phyloP scores from a whole-genome alignment of 345 rosid genomes.

The Hypericum androsaemum region DNA sequence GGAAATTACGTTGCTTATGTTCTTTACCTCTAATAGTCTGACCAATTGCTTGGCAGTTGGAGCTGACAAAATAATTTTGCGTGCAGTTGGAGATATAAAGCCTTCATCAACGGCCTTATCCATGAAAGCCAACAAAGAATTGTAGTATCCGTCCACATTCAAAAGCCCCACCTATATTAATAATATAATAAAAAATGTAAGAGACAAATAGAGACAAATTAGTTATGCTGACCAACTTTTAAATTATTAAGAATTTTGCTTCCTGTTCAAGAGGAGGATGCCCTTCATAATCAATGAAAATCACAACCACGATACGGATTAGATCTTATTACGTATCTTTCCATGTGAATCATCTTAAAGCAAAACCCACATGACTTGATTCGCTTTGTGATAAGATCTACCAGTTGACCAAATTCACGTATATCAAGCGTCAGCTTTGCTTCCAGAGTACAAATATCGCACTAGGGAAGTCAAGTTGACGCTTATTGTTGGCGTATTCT shows the following conservation, averaged over 20 bases:
- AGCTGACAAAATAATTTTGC: constrained; percentile 78
- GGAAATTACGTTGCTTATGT: no score
- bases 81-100: constrained; percentile 71
- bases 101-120: constrained; percentile 98
- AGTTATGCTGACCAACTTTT: constrained; percentile 17
- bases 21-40: constrained; percentile 70
- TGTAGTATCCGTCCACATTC: constrained; percentile 89
- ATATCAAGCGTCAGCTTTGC: constrained; percentile 6
- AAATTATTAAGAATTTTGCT: background rate
- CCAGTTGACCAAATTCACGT: constrained; percentile 7
- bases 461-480: no score
- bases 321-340: constrained; percentile 26
- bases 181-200: no score
- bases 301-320: constrained; percentile 9
- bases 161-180: constrained; percentile 70
- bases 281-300: constrained; percentile 3
- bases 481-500: no score
- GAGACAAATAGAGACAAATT: background rate
- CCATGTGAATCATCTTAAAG: constrained; percentile 33
- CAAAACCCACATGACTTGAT: constrained; percentile 34
- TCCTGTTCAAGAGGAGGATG: constrained; percentile 21
- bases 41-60: constrained; percentile 73
- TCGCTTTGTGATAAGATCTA: constrained; percentile 8
- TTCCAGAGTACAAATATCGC: constrained; percentile 2
- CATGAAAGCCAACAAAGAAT: constrained; percentile 68